phyloP scores from a whole-genome alignment of 2,329 filamentous ascomycete species.

The Escovopsis sp. region DNA sequence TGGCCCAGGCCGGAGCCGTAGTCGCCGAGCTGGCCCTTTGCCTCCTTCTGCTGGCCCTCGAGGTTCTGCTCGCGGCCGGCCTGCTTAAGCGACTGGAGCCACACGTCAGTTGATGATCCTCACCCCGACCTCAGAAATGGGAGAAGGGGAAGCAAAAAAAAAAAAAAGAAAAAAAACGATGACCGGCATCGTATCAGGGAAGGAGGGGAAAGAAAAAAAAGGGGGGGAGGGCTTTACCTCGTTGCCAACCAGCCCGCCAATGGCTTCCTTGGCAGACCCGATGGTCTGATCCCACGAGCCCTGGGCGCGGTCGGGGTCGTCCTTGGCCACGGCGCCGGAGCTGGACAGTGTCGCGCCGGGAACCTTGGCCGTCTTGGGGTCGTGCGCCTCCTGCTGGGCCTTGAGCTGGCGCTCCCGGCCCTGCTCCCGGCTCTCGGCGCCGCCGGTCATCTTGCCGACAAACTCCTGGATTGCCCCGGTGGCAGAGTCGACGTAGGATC shows the following conservation, averaged over 20 bases:
- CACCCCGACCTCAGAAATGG: not conserved
- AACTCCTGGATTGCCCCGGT: conserved; percentile 58
- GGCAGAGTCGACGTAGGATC: conserved; percentile 63
- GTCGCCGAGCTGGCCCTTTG: conserved; percentile 67
- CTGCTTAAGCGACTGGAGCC: conserved; percentile 47
- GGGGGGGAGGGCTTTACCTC: conserved; percentile 33
- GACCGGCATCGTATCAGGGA: too few relatives aligned
- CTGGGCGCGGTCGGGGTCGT: conserved; percentile 55
- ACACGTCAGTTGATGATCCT: conserved; percentile 2
- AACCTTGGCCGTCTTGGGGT: conserved; percentile 63
- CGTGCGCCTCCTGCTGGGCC: conserved; percentile 52
- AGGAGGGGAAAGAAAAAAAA: too few relatives aligned
- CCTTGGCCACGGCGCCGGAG: conserved; percentile 54
- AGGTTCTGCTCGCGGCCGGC: conserved; percentile 65
- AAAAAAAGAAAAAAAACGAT: too few relatives aligned
- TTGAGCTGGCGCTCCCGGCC: conserved; percentile 51
- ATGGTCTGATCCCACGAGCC: conserved; percentile 81
- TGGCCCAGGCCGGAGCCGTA: conserved; percentile 49
- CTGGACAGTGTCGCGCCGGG: conserved; percentile 57
- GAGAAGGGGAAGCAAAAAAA: too few relatives aligned
- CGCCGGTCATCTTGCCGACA: conserved; percentile 61
- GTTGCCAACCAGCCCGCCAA: conserved; percentile 62
- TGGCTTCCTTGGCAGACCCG: conserved; percentile 69
- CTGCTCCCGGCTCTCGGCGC: conserved; percentile 48
- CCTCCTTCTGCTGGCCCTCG: conserved; percentile 68